Evolutionary conservation across 2,329 filamentous ascomycete species (phyloP), one percentile per base, ranked within the genome.

Genomic region (Talaromyces pinophilus): DNA sequence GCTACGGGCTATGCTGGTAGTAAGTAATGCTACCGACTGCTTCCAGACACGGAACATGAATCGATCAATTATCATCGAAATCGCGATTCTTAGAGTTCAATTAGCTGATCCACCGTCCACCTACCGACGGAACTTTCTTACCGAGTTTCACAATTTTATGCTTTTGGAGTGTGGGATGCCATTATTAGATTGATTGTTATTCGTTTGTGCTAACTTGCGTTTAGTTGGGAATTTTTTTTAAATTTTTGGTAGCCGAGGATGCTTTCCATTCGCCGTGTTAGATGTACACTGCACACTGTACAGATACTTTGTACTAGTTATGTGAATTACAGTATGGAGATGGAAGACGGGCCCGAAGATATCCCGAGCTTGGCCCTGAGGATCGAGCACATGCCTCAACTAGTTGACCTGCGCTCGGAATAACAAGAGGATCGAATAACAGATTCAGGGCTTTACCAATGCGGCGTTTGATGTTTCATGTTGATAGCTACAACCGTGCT

Each of bases 71-170:
- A 17, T 30, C 28, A 25, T 28, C 6, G 11, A 52, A 7, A 30
- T 54, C 50, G 19, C 48, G 17, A 30, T 54, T 30, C 50, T 54
- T n/a, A n/a, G 50, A 54, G 28, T 54, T 33, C n/a, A 52, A 30
- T 54, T 33, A 19, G 28, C 50, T 54, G 28, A 3, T 33, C 50
- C 25, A 52, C 48, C 48, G 4, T 30, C 28, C 17, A n/a, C 11
- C 46, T n/a, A 33, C 11, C 48, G 3, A 54, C 30, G 52, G 52
- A 55, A 55, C 30, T 38, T 55, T 55, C 52, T 55, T 55, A 35
- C 30, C 50, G 50, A 54, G 50, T 33, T 54, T 33, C 50, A 35
- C 11, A 3, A 35, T 11, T 35, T 35, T 10, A 54, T 30, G 35
- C 50, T 33, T 54, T 52, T 30, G 48, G 25, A 54, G 44, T 5